Percentiles rank a stretch among this genome's conserved stretches.
Conservation (phyloP, 129 eudicot species). For the Helianthus annuus region HanXRQr2.0-SUNRISE NC_035438.2:48123849-48124348, state of each 20-base stretch:
- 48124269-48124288: background rate
- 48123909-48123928: too few species aligned
- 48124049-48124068: background rate
- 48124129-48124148: background rate
- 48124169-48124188: constrained; percentile 40
- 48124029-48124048: background rate
- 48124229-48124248: constrained; percentile 33
- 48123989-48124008: constrained; percentile 16
- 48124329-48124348: constrained; percentile 1
- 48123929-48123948: constrained; percentile 10
- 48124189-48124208: constrained; percentile 36
- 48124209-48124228: constrained; percentile 19
- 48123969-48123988: constrained; percentile 37
- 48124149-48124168: constrained; percentile 21
- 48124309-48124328: background rate
- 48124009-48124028: background rate
- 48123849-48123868: constrained; percentile 36
- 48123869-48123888: background rate
- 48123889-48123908: background rate
- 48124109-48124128: background rate
- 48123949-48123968: constrained; percentile 31
- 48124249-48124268: constrained; percentile 14
- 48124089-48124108: background rate
- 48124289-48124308: background rate
- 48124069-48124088: background rate